A percentile compares a stretch with the other conserved stretches of the same genome.
Evolutionary conservation across 2,329 filamentous ascomycete species (phyloP).

Genomic region (Cladophialophora carrionii): DNA sequence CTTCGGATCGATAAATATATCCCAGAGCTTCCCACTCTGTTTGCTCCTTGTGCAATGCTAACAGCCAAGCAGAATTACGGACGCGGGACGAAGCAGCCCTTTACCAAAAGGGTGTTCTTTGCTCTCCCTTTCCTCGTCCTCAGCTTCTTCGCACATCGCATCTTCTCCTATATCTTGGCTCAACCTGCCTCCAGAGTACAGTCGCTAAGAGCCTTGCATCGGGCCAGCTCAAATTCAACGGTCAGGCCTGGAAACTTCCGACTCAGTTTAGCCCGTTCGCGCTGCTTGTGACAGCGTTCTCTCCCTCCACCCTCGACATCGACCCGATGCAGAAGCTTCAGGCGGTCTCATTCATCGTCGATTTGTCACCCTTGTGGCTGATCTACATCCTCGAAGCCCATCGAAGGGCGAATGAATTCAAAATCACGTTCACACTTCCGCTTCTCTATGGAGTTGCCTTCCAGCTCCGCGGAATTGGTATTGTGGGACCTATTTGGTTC

Average conservation of each 20-base stretch:
- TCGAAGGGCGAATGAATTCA: constrained; percentile 41
- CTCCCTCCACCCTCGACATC: constrained; percentile 15
- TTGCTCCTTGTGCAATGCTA: not conserved
- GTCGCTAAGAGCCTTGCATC: not conserved
- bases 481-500: constrained; percentile 45
- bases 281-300: constrained; percentile 13
- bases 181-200: not conserved
- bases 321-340: constrained; percentile 31
- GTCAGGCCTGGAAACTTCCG: constrained; percentile 10
- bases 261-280: constrained; percentile 8
- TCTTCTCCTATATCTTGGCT: constrained; percentile 11
- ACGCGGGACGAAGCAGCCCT: not conserved
- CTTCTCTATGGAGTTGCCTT: constrained; percentile 38
- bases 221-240: constrained; percentile 1
- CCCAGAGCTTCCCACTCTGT: not conserved
- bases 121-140: constrained; percentile 16
- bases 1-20: not conserved
- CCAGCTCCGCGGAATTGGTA: constrained; percentile 42
- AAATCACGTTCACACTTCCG: constrained; percentile 33
- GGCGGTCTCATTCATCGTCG: constrained; percentile 38
- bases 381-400: constrained; percentile 42
- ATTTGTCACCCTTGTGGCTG: constrained; percentile 39
- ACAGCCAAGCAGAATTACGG: constrained; percentile 2
- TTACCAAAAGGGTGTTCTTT: constrained; percentile 15
- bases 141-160: constrained; percentile 1